phyloP scores from a whole-genome alignment of 768 basidiomycete species.

The Russula dissimulans region DNA sequence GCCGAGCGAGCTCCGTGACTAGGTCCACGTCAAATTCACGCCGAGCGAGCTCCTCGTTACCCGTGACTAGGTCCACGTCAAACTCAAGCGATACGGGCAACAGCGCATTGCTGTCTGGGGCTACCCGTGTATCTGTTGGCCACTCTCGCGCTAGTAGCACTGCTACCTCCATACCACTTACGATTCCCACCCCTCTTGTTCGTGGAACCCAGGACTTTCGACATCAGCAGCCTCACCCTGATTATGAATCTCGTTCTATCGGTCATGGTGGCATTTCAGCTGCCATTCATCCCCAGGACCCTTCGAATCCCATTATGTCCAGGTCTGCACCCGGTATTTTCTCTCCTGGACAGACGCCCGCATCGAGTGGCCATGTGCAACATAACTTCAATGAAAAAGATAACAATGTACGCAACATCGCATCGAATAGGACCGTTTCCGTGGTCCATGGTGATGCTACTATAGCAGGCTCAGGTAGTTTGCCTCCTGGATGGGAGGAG shows the following conservation, averaged over 20 bases:
- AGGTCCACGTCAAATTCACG: constrained; percentile 59
- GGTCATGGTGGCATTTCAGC: constrained; percentile 26
- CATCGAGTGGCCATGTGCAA: constrained; percentile 29
- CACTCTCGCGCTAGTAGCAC: constrained; percentile 61
- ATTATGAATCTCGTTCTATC: constrained; percentile 28
- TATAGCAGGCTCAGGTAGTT: too few relatives aligned
- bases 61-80: constrained; percentile 51
- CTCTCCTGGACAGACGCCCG: constrained; percentile 23
- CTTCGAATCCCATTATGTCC: constrained; percentile 17
- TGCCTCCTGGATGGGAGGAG: too few relatives aligned
- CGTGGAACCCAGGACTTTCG: constrained; percentile 26
- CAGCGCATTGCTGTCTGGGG: constrained; percentile 30
- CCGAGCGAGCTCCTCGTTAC: constrained; percentile 53
- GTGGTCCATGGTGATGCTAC: too few relatives aligned
- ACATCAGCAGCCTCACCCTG: constrained; percentile 21
- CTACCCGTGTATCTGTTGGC: constrained; percentile 32
- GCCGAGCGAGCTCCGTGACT: constrained; percentile 55
- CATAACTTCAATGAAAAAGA: constrained; percentile 88
- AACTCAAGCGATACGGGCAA: constrained; percentile 53
- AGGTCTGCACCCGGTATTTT: constrained; percentile 29
- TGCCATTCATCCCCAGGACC: constrained; percentile 16
- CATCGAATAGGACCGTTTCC: constrained; percentile 44
- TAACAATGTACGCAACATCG: constrained; percentile 98
- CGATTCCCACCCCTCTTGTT: constrained; percentile 18
- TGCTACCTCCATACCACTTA: constrained; percentile 46